Percentiles rank a stretch among this genome's conserved stretches.
Conservation (phyloP, 2,329 filamentous ascomycete species). For the Botrytis paeoniae region DNA sequence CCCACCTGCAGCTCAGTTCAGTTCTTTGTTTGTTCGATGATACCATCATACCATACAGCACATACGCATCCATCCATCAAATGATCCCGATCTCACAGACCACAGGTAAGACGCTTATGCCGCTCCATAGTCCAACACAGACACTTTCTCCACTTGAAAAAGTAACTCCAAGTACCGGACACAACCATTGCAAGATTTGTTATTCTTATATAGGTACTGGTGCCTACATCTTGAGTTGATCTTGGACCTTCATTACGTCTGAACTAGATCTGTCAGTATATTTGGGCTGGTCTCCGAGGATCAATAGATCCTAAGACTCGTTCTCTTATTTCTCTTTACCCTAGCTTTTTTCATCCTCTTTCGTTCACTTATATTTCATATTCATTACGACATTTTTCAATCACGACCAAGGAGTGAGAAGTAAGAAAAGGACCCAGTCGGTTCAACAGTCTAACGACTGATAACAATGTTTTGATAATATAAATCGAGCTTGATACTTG, state of each 20-base stretch:
- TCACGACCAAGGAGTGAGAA: conserved; percentile 22
- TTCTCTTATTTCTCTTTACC: conserved; percentile 43
- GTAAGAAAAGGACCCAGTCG: conserved; percentile 13
- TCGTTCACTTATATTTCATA: conserved; percentile 33
- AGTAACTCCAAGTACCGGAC: conserved; percentile 6
- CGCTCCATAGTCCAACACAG: conserved; percentile 16
- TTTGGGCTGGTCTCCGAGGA: conserved; percentile 15
- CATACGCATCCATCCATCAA: conserved; percentile 17
- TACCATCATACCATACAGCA: conserved; percentile 19
- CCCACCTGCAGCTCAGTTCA: background rate
- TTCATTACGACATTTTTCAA: conserved; percentile 34
- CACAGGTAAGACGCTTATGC: conserved; percentile 18
- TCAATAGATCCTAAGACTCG: conserved; percentile 51
- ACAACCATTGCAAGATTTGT: background rate
- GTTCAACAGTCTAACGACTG: conserved; percentile 13
- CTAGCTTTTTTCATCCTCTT: conserved; percentile 39
- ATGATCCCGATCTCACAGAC: conserved; percentile 18
- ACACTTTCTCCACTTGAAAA: conserved; percentile 6
- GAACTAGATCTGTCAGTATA: conserved; percentile 8
- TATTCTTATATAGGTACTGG: conserved; percentile 18
- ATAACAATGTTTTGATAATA: conserved; percentile 18
- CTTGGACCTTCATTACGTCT: conserved; percentile 14
- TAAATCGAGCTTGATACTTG: conserved; percentile 15
- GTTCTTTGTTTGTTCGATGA: conserved; percentile 19
- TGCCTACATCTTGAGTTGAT: conserved; percentile 13